These are phyloP conservation scores for Ascochyta lentis DNA, from an alignment of 2,329 filamentous ascomycete genomes.

Conservation along the genomic window DNA sequence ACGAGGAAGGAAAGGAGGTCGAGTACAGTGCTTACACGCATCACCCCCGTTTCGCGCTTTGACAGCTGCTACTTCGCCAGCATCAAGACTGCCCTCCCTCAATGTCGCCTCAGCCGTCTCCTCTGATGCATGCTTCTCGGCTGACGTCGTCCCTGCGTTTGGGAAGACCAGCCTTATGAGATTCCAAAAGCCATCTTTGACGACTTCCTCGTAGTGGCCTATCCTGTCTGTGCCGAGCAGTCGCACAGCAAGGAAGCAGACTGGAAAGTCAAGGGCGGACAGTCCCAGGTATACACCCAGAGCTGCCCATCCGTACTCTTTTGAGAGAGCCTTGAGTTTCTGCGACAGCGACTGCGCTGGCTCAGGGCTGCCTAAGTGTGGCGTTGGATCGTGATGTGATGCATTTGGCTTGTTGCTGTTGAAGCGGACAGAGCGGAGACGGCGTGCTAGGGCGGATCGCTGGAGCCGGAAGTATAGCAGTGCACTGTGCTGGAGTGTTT, in stretches of 20 bases:
- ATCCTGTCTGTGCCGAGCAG: slow-evolving; percentile 85
- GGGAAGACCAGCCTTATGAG: slow-evolving; percentile 67
- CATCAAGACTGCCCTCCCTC: slow-evolving; percentile 47
- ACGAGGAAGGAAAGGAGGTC: not conserved
- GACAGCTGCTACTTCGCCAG: slow-evolving; percentile 68
- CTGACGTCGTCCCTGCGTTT: slow-evolving; percentile 59
- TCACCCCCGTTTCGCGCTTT: slow-evolving; percentile 63
- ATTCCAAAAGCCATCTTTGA: slow-evolving; percentile 66
- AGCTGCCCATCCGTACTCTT: slow-evolving; percentile 93
- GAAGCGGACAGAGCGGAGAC: slow-evolving; percentile 45
- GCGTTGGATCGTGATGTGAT: slow-evolving; percentile 46
- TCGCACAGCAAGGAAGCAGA: slow-evolving; percentile 89
- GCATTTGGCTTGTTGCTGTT: slow-evolving; percentile 42
- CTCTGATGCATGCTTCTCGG: slow-evolving; percentile 48
- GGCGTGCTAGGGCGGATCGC: slow-evolving; percentile 32
- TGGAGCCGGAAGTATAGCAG: slow-evolving; percentile 26
- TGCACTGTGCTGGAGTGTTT: slow-evolving; percentile 20
- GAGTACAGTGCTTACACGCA: slow-evolving; percentile 69
- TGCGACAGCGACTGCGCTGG: slow-evolving; percentile 66
- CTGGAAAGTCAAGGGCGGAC: slow-evolving; percentile 88
- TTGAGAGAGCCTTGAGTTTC: slow-evolving; percentile 80
- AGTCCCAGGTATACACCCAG: slow-evolving; percentile 88
- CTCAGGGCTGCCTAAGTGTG: slow-evolving; percentile 50
- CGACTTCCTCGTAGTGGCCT: slow-evolving; percentile 73
- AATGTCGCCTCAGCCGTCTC: slow-evolving; percentile 39